Base-by-base conservation (phyloP, 352 stramenopile genomes). In the Phytophthora colocasiae region DNA sequence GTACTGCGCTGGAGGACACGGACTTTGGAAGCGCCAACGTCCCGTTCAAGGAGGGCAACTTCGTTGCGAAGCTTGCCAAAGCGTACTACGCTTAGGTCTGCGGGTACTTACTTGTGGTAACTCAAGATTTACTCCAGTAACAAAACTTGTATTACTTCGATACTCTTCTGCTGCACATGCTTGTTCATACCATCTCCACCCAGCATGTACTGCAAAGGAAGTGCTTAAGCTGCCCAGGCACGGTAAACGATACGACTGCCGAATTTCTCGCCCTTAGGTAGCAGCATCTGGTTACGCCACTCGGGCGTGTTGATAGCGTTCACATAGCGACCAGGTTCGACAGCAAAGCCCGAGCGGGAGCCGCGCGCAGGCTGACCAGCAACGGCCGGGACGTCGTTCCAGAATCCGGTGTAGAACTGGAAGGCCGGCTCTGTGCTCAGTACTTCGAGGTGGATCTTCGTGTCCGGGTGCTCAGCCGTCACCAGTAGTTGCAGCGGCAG, bases 351-450 rank as follows among this genome's bases (percentile, higher is more conserved):
- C 58, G 65, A 73, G n/a, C 65, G 65, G 3, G 65, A 48, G 31
- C 65, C 65, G 26, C 65, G 65, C 32, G 58, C 65, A 12, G 58
- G 58, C 6, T 73, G 58, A 1, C 65, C 65, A 1, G 46, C 65
- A 9, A 73, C 65, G 2, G 65, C 65, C 29, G 65, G 65, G n/a
- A 60, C 65, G 65, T 73, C 65, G 52, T 73, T 73, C 65, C 65
- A 73, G 65, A 69, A 73, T 7, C 65, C 65, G 31, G 65, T 73
- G 58, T 73, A 73, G 58, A 73, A 73, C 59, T 73, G 65, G 65
- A 73, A 73, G 34, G 58, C 45, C 2, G 65, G 65, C 31, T 73
- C 65, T 3, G 65, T 73, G 41, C 65, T 73, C 15, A 69, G 52
- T 38, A 73, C 65, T 26, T 73, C 58, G 22, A 73, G 51, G 45